Evolutionary conservation across 225 moss, liverwort and hornwort genomes (phyloP), one percentile per base, ranked within the genome.

Genomic region (Physcomitrium patens): DNA sequence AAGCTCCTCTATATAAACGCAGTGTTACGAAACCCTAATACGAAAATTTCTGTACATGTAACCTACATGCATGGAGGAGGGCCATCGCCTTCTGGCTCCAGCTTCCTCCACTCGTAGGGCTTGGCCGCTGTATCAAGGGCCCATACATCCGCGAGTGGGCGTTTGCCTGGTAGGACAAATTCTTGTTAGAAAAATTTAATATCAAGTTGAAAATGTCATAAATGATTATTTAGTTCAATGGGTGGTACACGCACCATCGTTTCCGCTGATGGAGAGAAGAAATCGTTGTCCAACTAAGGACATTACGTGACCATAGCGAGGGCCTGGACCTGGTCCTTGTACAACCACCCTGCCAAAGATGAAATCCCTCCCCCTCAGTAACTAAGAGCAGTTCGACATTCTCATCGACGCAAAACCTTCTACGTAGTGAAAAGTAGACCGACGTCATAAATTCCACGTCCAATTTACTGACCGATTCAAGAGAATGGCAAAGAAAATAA

Each of bases 231-330:
- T 48, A 24, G 20, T 68, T 71, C 17, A 54, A 53, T 67, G 51
- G 56, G n/a, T 18, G 13, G 63, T 67, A 26, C 23, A 76, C 71
- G 72, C 71, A 90, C 90, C 85, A 77, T 90, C 90, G 60, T 90
- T 90, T 68, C 87, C 87, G 60, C 90, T 90, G 56, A 87, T 90
- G 47, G 87, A 90, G 61, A 90, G 85, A 43, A 90, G 81, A 41
- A 90, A 90, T 28, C 85, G 85, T 63, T 90, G 90, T 56, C 90
- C 90, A 64, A 90, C 85, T 76, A 90, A 74, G 55, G 90, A 76
- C 90, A 90, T 88, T n/a, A 90, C 90, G 68, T 90, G 90, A 54
- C 90, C 90, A 83, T 90, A 90, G 58, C 87, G 90, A 81, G 90
- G 87, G 13, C 90, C 87, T 16, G 90, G 90, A 52, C 90, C 85